Evolutionary conservation across 805 yeast genomes (phyloP), one percentile per base, ranked within the genome.

Genomic region (Kodamaea nitidulidarum): DNA sequence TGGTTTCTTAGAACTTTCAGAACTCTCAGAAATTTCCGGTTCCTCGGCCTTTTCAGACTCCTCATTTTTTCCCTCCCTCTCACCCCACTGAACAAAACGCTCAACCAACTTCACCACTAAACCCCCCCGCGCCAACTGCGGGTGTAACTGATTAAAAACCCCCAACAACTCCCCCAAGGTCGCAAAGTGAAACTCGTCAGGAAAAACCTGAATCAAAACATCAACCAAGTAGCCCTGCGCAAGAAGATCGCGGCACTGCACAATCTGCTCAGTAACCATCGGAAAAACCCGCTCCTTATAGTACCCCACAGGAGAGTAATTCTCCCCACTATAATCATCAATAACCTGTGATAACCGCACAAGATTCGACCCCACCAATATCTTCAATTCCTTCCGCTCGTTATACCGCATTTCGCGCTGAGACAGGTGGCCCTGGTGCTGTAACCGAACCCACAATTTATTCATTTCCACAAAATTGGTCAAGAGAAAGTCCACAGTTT

Each of bases 381-480:
- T 88, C 63, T 87, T 90, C 46, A 93, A 72, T 61, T 93, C 97
- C 52, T 81, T 80, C 15, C 98, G 73, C 61, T 93, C 98, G 43
- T 71, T 73, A 15, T 73, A 75, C 41, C 97, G 73, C 57, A 83
- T 77, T 27, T 71, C 78, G 28, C 86, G 74, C 51, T 91, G 96
- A 30, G 84, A 75, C 3, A 91, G 77, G 45, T 88, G 96, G 2
- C 98, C 98, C 61, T 88, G 96, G 58, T 90, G 96, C 63, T 91
- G 98, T 48, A 90, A 68, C 37, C 98, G 75, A 3, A 93, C 98
- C 98, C 98, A 93, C 34, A 93, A 70, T 60, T 93, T 93, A 67
- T 93, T 93, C 98, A 93, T 93, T 59, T 93, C 98, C 41, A 91
- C 80, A 58, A 93, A 93, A 58, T 93, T 93, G 14, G 86, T 78